Conservation (phyloP, 495 filamentous ascomycete genomes). For the Aspergillus homomorphus region DNA sequence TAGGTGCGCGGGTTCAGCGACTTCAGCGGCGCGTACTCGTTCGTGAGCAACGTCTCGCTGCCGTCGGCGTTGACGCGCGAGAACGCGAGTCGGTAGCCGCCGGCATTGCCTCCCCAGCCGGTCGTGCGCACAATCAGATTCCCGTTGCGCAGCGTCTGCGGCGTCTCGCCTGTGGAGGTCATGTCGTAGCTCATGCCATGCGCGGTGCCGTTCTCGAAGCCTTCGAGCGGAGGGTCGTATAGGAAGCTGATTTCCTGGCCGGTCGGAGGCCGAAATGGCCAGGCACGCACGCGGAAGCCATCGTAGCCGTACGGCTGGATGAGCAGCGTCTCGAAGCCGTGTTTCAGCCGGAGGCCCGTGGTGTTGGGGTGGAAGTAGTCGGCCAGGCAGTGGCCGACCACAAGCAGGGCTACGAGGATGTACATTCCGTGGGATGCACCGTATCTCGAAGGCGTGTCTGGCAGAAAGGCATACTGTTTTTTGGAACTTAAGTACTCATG, state of each 20-base stretch:
- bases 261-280: slow-evolving; percentile 27
- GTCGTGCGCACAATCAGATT: slow-evolving; percentile 29
- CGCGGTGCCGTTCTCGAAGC: slow-evolving; percentile 24
- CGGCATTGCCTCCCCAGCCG: slow-evolving; percentile 25
- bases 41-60: slow-evolving; percentile 27
- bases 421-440: background rate
- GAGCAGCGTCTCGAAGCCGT: slow-evolving; percentile 30
- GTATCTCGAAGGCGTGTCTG: background rate
- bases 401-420: background rate
- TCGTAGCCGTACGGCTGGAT: slow-evolving; percentile 34
- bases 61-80: slow-evolving; percentile 25
- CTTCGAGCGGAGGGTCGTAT: slow-evolving; percentile 31
- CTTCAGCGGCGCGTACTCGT: slow-evolving; percentile 33
- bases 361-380: slow-evolving; percentile 20
- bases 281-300: slow-evolving; percentile 30
- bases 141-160: slow-evolving; percentile 24
- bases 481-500: background rate
- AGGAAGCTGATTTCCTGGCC: slow-evolving; percentile 28
- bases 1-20: slow-evolving; percentile 30
- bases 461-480: background rate
- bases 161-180: slow-evolving; percentile 18
- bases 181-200: slow-evolving; percentile 23
- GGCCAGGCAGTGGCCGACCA: background rate
- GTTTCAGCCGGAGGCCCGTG: slow-evolving; percentile 28
- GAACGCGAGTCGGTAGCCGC: slow-evolving; percentile 28